A percentile compares a stretch with the other conserved stretches of the same genome.
These are phyloP conservation scores for Setaria viridis DNA, from an alignment of 202 grass and related monocot genomes.

Conservation along the genomic window DNA sequence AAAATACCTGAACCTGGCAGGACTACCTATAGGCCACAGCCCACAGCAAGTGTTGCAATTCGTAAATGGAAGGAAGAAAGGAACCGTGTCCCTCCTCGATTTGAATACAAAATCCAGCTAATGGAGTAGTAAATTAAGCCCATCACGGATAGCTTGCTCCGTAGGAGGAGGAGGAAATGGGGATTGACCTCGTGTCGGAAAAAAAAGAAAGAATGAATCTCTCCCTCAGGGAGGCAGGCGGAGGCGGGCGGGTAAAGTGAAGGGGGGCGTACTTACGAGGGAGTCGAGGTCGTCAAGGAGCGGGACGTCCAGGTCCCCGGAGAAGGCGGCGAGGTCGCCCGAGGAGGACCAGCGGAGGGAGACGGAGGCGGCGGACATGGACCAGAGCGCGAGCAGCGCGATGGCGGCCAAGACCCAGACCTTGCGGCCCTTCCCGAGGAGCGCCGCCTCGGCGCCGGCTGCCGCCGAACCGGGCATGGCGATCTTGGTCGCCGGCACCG, in stretches of 20 bases:
- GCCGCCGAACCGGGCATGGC: slow-evolving; percentile 19
- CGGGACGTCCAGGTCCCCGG: slow-evolving; percentile 51
- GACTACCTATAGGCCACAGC: not conserved
- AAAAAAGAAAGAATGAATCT: not conserved
- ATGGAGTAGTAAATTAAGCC: not conserved
- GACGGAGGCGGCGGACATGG: slow-evolving; percentile 90
- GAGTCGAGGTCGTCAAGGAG: slow-evolving; percentile 60
- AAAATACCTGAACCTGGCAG: not conserved
- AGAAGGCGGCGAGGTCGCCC: slow-evolving; percentile 47
- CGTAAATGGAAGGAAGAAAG: not conserved
- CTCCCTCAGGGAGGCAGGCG: too few species aligned
- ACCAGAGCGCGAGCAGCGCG: slow-evolving; percentile 95
- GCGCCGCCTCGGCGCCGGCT: slow-evolving; percentile 43
- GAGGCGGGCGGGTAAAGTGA: not conserved
- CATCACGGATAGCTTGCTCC: not conserved
- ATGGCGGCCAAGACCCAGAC: slow-evolving; percentile 88
- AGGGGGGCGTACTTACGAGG: slow-evolving; percentile 55
- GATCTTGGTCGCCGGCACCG: slow-evolving; percentile 49
- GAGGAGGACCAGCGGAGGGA: slow-evolving; percentile 86
- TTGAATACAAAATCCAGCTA: not conserved
- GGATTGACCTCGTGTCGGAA: too few species aligned
- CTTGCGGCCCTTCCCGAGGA: slow-evolving; percentile 81
- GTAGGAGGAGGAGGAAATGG: too few species aligned
- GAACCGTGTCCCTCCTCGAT: not conserved
- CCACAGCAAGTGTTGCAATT: not conserved